Percentiles rank a stretch among this genome's conserved stretches.
Conservation (phyloP, 257 asterid genomes). For the Lycium ferocissimum region DNA sequence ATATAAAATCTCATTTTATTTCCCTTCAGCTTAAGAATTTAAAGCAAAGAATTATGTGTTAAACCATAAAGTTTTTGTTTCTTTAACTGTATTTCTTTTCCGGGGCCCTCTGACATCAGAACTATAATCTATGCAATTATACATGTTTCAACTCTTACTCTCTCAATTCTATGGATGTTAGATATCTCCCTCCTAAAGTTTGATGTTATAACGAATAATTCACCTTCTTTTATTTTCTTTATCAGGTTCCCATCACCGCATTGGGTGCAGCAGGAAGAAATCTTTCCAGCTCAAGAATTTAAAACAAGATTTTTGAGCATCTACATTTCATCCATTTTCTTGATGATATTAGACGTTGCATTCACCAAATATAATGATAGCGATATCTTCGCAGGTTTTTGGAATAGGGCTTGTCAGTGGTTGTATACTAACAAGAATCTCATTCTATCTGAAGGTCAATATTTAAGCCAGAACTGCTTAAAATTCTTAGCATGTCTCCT, state of each 20-base stretch:
- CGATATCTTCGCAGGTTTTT: slow-evolving; percentile 60
- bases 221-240: not conserved
- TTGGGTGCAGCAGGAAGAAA: slow-evolving; percentile 90
- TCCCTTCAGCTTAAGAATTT: not conserved
- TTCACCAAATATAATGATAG: not conserved
- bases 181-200: not conserved
- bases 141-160: slow-evolving; percentile 58
- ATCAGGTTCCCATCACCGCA: slow-evolving; percentile 77
- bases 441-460: slow-evolving; percentile 81
- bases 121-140: slow-evolving; percentile 78
- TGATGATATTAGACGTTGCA: not conserved
- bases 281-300: no score
- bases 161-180: slow-evolving; percentile 18
- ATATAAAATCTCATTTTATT: not conserved
- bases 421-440: slow-evolving; percentile 69
- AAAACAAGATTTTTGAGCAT: no score
- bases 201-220: not conserved
- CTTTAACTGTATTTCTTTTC: slow-evolving; percentile 11
- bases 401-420: slow-evolving; percentile 80
- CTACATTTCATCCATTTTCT: not conserved
- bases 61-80: not conserved
- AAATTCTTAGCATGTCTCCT: not conserved
- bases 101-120: slow-evolving; percentile 89
- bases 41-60: no score
- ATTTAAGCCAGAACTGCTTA: not conserved